These are phyloP conservation scores for Clausena lansium DNA, from an alignment of 345 rosid species.

Conservation along the genomic window DNA sequence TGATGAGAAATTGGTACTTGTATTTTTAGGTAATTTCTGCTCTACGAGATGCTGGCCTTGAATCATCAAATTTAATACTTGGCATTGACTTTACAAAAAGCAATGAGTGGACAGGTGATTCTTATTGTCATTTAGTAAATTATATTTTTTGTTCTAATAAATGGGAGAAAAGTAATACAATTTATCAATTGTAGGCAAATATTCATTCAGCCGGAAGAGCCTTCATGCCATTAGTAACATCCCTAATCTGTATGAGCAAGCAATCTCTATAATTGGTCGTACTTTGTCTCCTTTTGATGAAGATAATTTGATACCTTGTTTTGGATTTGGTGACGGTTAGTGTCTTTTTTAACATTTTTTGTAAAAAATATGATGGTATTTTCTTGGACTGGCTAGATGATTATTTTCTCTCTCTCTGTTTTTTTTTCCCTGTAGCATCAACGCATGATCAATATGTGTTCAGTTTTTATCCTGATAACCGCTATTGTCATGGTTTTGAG, in stretches of 20 bases:
- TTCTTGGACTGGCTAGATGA: conserved; percentile 20
- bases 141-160: neutral
- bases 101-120: conserved; percentile 71
- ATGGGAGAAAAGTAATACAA: neutral
- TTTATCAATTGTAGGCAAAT: conserved; percentile 5
- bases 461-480: conserved; percentile 69
- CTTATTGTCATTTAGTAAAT: neutral
- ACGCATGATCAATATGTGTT: conserved; percentile 72
- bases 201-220: conserved; percentile 73
- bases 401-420: neutral
- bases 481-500: conserved; percentile 71
- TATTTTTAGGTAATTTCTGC: conserved; percentile 54
- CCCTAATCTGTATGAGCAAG: conserved; percentile 88
- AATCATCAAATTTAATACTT: conserved; percentile 70
- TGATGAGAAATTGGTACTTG: conserved; percentile 2
- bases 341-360: conserved; percentile 13
- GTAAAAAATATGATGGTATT: neutral
- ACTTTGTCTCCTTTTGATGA: conserved; percentile 92
- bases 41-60: conserved; percentile 74
- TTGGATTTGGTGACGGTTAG: conserved; percentile 97
- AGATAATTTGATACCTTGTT: conserved; percentile 93
- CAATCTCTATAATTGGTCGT: conserved; percentile 87
- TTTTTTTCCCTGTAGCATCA: conserved; percentile 56
- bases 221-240: conserved; percentile 69
- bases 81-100: conserved; percentile 81